Conservation (phyloP, 2,329 filamentous ascomycete genomes). For the Stenocarpella maydis region DNA sequence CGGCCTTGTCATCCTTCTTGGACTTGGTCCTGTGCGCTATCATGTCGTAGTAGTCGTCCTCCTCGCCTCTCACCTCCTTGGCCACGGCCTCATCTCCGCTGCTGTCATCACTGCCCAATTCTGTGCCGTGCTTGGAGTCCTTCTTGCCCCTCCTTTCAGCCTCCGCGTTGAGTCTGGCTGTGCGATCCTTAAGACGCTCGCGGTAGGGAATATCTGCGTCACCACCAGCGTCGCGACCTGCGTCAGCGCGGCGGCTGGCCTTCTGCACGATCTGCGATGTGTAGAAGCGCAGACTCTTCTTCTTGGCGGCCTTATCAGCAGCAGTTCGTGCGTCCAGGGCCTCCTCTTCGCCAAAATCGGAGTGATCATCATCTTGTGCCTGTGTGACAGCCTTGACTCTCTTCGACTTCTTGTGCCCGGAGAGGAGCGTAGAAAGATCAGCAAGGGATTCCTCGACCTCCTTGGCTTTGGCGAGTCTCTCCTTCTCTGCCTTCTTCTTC, state of each 20-base stretch:
- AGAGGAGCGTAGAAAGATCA: constrained; percentile 71
- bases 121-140: constrained; percentile 67
- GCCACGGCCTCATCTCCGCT: constrained; percentile 71
- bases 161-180: constrained; percentile 86
- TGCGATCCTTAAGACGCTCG: constrained; percentile 85
- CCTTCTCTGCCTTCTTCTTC: constrained; percentile 48
- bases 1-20: constrained; percentile 77
- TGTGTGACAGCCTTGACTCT: constrained; percentile 41
- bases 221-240: constrained; percentile 77
- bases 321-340: constrained; percentile 78
- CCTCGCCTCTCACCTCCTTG: constrained; percentile 59
- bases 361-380: constrained; percentile 68
- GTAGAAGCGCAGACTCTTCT: constrained; percentile 96
- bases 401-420: constrained; percentile 55
- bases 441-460: constrained; percentile 75
- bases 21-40: constrained; percentile 73
- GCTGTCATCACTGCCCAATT: constrained; percentile 70
- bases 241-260: constrained; percentile 81
- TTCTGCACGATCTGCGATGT: constrained; percentile 97
- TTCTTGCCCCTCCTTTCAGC: constrained; percentile 83
- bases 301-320: constrained; percentile 86
- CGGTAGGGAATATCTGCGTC: constrained; percentile 87
- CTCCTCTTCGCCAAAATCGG: constrained; percentile 94
- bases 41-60: constrained; percentile 89
- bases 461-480: constrained; percentile 54